Base-by-base conservation (phyloP, 805 yeast genomes). In the Hanseniaspora vineae region DNA sequence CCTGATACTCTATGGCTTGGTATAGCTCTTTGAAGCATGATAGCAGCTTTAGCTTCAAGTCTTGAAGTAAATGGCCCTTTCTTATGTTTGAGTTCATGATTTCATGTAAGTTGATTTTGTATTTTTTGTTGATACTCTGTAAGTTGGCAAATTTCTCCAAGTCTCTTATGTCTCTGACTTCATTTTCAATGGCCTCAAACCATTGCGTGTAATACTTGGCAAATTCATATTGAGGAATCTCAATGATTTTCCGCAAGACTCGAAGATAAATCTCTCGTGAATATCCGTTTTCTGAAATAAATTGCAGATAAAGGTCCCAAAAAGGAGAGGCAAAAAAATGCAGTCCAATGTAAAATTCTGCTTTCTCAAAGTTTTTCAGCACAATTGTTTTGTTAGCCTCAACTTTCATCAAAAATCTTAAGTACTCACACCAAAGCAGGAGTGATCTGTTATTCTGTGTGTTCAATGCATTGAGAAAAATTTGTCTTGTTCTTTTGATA, bases 281-380 rank as follows among this genome's bases (percentile, higher is more conserved):
- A 18, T 31, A 44, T 42, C 61, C 54, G 35, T 64, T 53, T 43
- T 50, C 49, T 33, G 47, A 43, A 6, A 62, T 31, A 43, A 60
- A 65, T 11, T 58, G 52, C 31, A 64, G 46, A 44, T 64, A 64
- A 42, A 64, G 31, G 31, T 55, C 57, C 68, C 68, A 64, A 52
- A 63, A 64, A 39, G 60, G 65, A 14, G 65, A 64, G 46, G 62
- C 55, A 46, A 53, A 55, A 42, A 54, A 64, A 54, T 64, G 68
- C 48, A 60, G 48, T 2, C 67, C 67, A 45, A 64, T 57, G 46
- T 49, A 53, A 5, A 46, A 23, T 43, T 62, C 68, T 2, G 68
- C 68, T 11, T 29, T 44, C 46, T 60, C 60, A 45, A 63, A 64
- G 42, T 57, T 58, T 39, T 55, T 52, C 39, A 64, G 54, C 15